Conservation (phyloP, 129 eudicot genomes). For the Scalesia atractyloides region DNA sequence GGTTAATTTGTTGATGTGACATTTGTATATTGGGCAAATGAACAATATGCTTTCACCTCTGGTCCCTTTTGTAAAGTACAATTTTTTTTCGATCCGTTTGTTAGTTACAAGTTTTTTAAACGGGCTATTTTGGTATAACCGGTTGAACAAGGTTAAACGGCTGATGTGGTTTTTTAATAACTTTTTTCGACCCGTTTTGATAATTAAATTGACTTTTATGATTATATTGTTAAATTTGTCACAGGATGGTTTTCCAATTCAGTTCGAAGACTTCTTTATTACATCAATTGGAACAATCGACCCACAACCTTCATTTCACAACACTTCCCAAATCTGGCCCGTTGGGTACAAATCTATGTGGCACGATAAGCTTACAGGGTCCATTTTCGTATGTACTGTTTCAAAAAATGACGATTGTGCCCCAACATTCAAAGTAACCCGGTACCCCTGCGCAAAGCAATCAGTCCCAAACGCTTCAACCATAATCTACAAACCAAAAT, state of each 20-base stretch:
- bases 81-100: too few relatives aligned
- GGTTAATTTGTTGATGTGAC: too few relatives aligned
- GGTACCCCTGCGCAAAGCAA: constrained; percentile 66
- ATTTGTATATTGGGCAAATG: too few relatives aligned
- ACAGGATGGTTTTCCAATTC: constrained; percentile 81
- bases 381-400: constrained; percentile 67
- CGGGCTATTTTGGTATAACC: too few relatives aligned
- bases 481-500: constrained; percentile 43
- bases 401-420: constrained; percentile 70
- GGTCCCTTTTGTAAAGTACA: too few relatives aligned
- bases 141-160: too few relatives aligned
- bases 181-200: too few relatives aligned
- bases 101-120: too few relatives aligned
- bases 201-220: not conserved
- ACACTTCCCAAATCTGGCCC: constrained; percentile 71
- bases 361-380: constrained; percentile 92
- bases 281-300: constrained; percentile 70
- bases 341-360: constrained; percentile 85
- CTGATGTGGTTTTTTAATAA: too few relatives aligned
- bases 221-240: not conserved
- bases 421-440: constrained; percentile 65
- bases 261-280: constrained; percentile 76
- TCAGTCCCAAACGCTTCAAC: constrained; percentile 74
- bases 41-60: too few relatives aligned
- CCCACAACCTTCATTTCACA: constrained; percentile 65